A percentile compares a stretch with the other conserved stretches of the same genome.
These are phyloP conservation scores for Colletotrichum australisinense DNA, from an alignment of 2,329 filamentous ascomycete genomes.

Conservation along the genomic window DNA sequence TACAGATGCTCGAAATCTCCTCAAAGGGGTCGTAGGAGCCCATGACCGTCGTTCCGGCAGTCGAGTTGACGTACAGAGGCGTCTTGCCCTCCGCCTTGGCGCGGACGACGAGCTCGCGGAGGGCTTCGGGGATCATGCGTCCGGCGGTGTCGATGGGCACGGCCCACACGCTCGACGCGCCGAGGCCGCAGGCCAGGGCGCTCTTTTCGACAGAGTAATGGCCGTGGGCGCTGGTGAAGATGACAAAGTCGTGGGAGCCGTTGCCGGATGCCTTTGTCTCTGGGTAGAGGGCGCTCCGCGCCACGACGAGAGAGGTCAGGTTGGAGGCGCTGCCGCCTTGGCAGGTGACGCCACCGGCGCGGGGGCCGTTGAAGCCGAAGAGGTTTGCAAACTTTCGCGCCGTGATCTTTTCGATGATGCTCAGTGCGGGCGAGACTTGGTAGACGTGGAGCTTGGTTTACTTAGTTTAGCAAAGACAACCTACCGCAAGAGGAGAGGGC, in stretches of 20 bases:
- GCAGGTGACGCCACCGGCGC: constrained; percentile 80
- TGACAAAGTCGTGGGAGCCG: constrained; percentile 72
- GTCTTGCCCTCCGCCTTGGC: constrained; percentile 77
- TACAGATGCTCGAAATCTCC: constrained; percentile 77
- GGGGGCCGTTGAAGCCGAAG: constrained; percentile 79
- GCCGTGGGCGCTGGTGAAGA: constrained; percentile 91
- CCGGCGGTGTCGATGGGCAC: constrained; percentile 81
- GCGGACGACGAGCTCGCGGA: constrained; percentile 71
- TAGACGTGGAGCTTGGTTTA: constrained; percentile 83
- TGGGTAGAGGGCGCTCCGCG: constrained; percentile 87
- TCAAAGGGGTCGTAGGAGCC: constrained; percentile 88
- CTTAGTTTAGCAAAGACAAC: not conserved
- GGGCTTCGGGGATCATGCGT: constrained; percentile 74
- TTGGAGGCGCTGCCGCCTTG: constrained; percentile 90
- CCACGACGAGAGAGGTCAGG: constrained; percentile 85
- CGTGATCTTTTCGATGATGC: constrained; percentile 88
- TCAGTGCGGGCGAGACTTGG: constrained; percentile 90
- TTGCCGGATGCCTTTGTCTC: constrained; percentile 81
- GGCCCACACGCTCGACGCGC: constrained; percentile 76
- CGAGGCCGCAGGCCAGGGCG: constrained; percentile 89
- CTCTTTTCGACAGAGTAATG: constrained; percentile 97
- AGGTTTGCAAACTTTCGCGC: constrained; percentile 77
- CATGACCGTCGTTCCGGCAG: constrained; percentile 92
- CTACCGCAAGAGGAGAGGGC: not conserved
- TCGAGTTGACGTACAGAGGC: constrained; percentile 95